These are phyloP conservation scores for Naematelia aurantialba DNA, from an alignment of 768 basidiomycete species.

Conservation along the genomic window DNA sequence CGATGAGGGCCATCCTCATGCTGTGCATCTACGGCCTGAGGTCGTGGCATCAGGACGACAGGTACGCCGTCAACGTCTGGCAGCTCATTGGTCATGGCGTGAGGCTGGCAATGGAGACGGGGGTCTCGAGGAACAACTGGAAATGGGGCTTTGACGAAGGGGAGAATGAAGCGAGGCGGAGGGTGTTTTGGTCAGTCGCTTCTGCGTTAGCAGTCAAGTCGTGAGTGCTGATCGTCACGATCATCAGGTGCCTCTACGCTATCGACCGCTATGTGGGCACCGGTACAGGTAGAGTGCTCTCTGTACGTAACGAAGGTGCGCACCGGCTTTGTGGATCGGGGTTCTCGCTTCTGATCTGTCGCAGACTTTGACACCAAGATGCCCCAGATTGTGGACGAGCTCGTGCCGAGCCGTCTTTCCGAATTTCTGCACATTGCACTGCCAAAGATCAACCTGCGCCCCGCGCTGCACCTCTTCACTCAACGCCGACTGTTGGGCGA, in stretches of 20 bases:
- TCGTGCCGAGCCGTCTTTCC: not conserved
- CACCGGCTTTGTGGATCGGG: too few relatives aligned
- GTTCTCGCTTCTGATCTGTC: too few relatives aligned
- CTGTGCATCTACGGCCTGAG: constrained; percentile 5
- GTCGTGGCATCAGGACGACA: not conserved
- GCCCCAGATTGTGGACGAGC: not conserved
- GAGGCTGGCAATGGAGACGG: constrained; percentile 5
- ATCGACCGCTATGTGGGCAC: constrained; percentile 1
- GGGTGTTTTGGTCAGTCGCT: constrained; percentile 1
- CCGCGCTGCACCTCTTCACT: constrained; percentile 1
- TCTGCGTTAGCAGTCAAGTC: not conserved
- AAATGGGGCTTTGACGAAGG: constrained; percentile 1
- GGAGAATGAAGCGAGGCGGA: constrained; percentile 7
- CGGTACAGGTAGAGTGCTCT: constrained; percentile 1
- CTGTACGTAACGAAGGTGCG: constrained; percentile 6
- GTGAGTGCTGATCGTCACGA: not conserved
- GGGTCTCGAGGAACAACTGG: not conserved
- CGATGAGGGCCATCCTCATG: constrained; percentile 3
- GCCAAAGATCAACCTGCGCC: not conserved
- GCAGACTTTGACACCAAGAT: not conserved
- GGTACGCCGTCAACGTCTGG: constrained; percentile 1
- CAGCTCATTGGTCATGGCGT: constrained; percentile 8
- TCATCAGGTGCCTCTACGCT: constrained; percentile 3
- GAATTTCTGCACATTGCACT: not conserved
- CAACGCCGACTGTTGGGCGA: constrained; percentile 10